Conservation (phyloP, 805 yeast species). For the Dipodascopsis uninucleata region DNA sequence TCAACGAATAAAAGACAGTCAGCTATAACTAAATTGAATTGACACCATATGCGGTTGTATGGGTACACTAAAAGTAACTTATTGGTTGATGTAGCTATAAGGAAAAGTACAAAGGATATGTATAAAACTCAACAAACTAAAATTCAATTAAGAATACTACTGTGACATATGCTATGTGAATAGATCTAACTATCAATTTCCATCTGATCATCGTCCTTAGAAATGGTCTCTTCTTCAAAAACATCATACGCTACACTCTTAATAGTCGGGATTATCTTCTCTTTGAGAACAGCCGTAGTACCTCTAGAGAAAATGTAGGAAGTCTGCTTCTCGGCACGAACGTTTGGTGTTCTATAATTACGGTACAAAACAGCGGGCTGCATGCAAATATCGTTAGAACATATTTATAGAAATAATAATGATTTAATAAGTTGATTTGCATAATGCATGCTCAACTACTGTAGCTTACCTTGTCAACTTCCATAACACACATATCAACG, state of each 20-base stretch:
- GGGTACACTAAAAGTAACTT: too few species aligned
- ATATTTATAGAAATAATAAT: neutral
- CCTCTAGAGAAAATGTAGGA: constrained; percentile 87
- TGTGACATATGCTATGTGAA: too few species aligned
- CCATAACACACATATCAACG: constrained; percentile 97
- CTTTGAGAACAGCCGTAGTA: constrained; percentile 81
- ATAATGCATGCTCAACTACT: too few species aligned
- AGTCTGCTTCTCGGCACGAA: constrained; percentile 73
- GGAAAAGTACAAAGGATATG: too few species aligned
- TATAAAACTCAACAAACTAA: too few species aligned
- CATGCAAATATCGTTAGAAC: neutral
- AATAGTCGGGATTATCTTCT: constrained; percentile 60
- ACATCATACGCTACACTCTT: constrained; percentile 45
- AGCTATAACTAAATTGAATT: too few species aligned
- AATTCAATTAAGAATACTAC: too few species aligned
- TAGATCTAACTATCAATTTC: constrained; percentile 17
- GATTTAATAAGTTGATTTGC: too few species aligned
- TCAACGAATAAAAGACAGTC: too few species aligned
- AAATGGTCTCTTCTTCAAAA: constrained; percentile 17
- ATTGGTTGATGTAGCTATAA: too few species aligned
- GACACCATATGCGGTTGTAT: too few species aligned
- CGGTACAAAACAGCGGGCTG: constrained; percentile 67
- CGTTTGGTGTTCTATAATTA: constrained; percentile 88
- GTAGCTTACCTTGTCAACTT: constrained; percentile 74
- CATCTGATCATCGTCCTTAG: constrained; percentile 23